Base-by-base conservation (phyloP, 2,329 filamentous ascomycete species). In the Podosphaera aphanis region DNA sequence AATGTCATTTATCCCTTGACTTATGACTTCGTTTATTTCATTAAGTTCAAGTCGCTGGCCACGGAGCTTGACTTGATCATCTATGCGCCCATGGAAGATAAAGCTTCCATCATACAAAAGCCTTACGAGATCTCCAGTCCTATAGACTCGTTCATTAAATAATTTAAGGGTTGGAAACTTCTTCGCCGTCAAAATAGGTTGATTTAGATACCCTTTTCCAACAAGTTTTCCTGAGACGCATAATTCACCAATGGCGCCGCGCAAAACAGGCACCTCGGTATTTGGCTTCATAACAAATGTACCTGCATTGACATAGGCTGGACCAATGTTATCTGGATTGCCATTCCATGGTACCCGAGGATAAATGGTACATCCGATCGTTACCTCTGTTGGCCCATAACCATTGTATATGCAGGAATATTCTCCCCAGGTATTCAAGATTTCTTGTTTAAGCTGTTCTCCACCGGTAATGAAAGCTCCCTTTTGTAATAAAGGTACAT, bases 401-500 rank as follows among this genome's bases (percentile, higher is more conserved):
- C 84, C 85, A 55, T 94, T 94, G 64, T 93, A 88, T 13, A 95
- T 85, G 38, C 85, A 83, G 1, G 69, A 69, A 47, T 77, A 70
- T 0, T 77, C 69, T 0, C 86, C 86, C 86, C 88, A 94, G 0
- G 68, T 71, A 54, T 93, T 80, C 1, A 94, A 66, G 42, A 93
- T 92, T 50, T 93, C 86, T 56, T 90, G 83, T 53, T 83, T 86
- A 16, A 94, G 64, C 44, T 82, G 76, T 59, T 94, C 86, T 2
- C 86, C 86, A 6, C 88, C 86, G 0, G 86, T 93, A 52, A 94
- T 93, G 58, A 94, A 94, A 0, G 93, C 81, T 2, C 88, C 85
- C 41, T 70, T 71, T 51, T 79, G 83, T 1, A 94, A 65, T 23
- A 70, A 79, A 1, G 86, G 85, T 0, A 88, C 82, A 38, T 92